Base-by-base conservation (phyloP, 257 asterid species). In the Fraxinus pennsylvanica region DNA sequence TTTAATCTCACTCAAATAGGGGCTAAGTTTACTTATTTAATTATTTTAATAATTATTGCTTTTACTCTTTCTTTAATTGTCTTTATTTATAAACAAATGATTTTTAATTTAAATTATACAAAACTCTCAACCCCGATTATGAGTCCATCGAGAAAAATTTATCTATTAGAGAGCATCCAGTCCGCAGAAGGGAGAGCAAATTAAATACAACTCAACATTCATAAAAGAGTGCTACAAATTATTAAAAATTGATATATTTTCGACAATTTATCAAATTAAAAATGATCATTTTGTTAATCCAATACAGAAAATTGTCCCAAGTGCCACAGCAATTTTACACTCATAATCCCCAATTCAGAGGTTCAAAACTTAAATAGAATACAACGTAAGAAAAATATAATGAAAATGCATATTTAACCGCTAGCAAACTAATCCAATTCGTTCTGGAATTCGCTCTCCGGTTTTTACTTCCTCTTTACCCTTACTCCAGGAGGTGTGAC, bases 381-480 rank as follows among this genome's bases (percentile, higher is more conserved):
- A 22, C 33, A 9, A 61, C 1, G 25, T 25, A 61, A 61, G 68
- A 22, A n/a, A 22, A 7, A 7, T 25, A 63, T 27, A 9, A 25
- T 9, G 17, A 21, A 61, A 61, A 61, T 61, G 67, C 32, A 61
- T 61, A 9, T 22, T 61, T 25, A 63, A 63, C 69, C 21, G 1
- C 36, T 25, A 63, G 0, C 1, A 5, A 22, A 63, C 36, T 9
- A 63, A 22, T 25, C 68, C 15, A 13, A 21, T 61, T 22, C 33
- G 14, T 22, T 61, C 35, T 30, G 6, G n/a, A 19, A 10, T 72
- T 74, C n/a, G 13, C 12, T 6, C 57, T 77, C 0, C n/a, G 21
- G 50, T 45, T 72, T 72, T 84, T 78, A 21, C 84, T 36, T 77
- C 68, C 35, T 54, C 69, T 78, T 81, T 36, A 78, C 30, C 17